A percentile compares a stretch with the other conserved stretches of the same genome.
phyloP scores from a whole-genome alignment of 331 rosid genomes.

The Pyrus hybrid region DNA sequence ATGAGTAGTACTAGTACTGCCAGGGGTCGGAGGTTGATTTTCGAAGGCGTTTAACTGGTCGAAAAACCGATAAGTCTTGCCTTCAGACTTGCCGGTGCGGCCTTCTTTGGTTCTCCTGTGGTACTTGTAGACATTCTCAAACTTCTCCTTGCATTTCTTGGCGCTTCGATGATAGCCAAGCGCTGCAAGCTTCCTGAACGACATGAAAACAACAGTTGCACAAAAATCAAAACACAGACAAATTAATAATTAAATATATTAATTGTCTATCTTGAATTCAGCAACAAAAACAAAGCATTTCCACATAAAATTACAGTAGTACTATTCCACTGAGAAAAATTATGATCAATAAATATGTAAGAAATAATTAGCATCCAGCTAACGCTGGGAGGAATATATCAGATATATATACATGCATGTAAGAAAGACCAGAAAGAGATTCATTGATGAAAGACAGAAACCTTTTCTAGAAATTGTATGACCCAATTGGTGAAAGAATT shows the following conservation, averaged over 20 bases:
- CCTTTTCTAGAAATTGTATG: neutral
- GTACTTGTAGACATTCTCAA: slow-evolving; percentile 92
- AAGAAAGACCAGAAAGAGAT: neutral
- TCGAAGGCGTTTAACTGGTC: slow-evolving; percentile 79
- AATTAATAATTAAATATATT: neutral
- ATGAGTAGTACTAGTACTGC: neutral
- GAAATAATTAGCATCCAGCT: neutral
- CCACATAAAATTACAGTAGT: slow-evolving; percentile 1
- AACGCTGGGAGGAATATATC: neutral
- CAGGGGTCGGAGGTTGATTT: slow-evolving; percentile 34
- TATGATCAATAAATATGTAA: neutral
- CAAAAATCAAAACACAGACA: neutral
- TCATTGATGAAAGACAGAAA: neutral
- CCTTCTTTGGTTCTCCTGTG: slow-evolving; percentile 93
- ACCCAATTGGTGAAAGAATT: neutral
- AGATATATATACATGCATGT: neutral
- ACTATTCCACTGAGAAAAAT: neutral
- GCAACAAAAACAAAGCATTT: slow-evolving; percentile 17
- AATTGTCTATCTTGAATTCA: slow-evolving; percentile 10
- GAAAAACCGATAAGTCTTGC: slow-evolving; percentile 77
- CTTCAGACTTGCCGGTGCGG: slow-evolving; percentile 72
- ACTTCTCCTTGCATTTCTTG: slow-evolving; percentile 96
- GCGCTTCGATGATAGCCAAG: slow-evolving; percentile 79
- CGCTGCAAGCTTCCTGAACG: slow-evolving; percentile 76
- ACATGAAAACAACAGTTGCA: neutral